phyloP scores from a whole-genome alignment of 192 early-diverging fungal species.

The Umbelopsis sp. region DNA sequence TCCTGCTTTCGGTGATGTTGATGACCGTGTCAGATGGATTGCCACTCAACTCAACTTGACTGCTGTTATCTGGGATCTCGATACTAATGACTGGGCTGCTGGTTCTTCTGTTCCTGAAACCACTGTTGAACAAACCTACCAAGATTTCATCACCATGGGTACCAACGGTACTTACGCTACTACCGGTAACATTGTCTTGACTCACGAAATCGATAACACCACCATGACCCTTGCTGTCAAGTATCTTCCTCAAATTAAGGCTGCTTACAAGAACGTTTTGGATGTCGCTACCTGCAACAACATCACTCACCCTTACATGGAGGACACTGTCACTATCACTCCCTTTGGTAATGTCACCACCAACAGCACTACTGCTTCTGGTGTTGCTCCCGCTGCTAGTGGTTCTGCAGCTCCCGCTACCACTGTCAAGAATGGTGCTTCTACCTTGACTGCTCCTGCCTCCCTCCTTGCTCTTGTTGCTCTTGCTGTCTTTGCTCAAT shows the following conservation, averaged over 20 bases:
- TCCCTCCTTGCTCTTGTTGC: constrained; percentile 21
- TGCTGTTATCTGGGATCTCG: constrained; percentile 42
- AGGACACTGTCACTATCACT: constrained; percentile 29
- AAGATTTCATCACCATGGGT: constrained; percentile 37
- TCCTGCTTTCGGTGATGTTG: constrained; percentile 58
- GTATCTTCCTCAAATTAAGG: constrained; percentile 45
- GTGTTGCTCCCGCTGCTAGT: constrained; percentile 14
- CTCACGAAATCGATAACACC: constrained; percentile 47
- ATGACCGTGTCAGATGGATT: constrained; percentile 60
- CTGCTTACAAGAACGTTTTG: constrained; percentile 37
- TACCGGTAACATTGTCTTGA: constrained; percentile 41
- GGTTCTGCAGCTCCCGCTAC: constrained; percentile 7
- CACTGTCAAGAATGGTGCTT: not conserved
- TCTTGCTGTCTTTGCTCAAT: constrained; percentile 21
- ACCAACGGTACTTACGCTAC: constrained; percentile 33
- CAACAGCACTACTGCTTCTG: constrained; percentile 17
- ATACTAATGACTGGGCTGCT: constrained; percentile 40
- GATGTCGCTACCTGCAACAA: constrained; percentile 43
- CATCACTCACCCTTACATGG: constrained; percentile 43
- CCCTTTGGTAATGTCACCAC: constrained; percentile 16
- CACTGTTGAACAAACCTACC: constrained; percentile 32
- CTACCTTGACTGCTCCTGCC: not conserved
- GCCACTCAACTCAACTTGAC: constrained; percentile 48
- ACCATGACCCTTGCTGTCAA: constrained; percentile 44
- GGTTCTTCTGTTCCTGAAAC: constrained; percentile 13